Evolutionary conservation across 768 basidiomycete species (phyloP), one percentile per base, ranked within the genome.

Genomic region (Amanita inopinata): DNA sequence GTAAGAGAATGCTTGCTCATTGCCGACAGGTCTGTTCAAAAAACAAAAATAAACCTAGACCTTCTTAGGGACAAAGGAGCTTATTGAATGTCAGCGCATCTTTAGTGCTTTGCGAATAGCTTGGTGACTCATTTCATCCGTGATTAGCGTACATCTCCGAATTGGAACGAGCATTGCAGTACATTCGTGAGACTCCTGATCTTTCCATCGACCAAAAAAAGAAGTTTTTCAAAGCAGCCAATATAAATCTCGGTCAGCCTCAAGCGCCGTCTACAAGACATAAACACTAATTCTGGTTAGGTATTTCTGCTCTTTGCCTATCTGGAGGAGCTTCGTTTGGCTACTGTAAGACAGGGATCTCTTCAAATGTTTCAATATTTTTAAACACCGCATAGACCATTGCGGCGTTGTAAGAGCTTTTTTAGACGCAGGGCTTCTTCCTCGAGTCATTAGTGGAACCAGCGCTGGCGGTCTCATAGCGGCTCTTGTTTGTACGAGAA

Each of bases 301-400:
- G 71, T 17, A 78, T 85, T 3, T 84, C 87, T 30, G 94, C 96
- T 0, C 64, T 99, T 3, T 98, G 94, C 60, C 71, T 99, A 8
- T 91, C 87, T n/a, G 96, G 96, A 11, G 94, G 96, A 4, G 96
- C 88, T 5, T 81, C 83, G 1, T 94, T 97, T 56, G 92, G 91
- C 6, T 96, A 94, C 57, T 97, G 90, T 83, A 61, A 55, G 78
- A 52, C n/a, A n/a, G 31, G 19, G 23, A 22, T 41, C 6, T 30
- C 4, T 32, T 15, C 33, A 2, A 33, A 18, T 37, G 20, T 32
- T 41, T 34, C 23, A 11, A 10, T 15, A 10, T 40, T 30, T 33
- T 25, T 37, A 52, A 40, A 15, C 17, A 15, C 35, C 45, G 2
- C 9, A 8, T 53, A 90, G 83, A 91, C 58, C 88, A 91, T 56